A percentile compares a stretch with the other conserved stretches of the same genome.
Conservation (phyloP, 352 stramenopile genomes). For the Globisporangium paddicum region DNA sequence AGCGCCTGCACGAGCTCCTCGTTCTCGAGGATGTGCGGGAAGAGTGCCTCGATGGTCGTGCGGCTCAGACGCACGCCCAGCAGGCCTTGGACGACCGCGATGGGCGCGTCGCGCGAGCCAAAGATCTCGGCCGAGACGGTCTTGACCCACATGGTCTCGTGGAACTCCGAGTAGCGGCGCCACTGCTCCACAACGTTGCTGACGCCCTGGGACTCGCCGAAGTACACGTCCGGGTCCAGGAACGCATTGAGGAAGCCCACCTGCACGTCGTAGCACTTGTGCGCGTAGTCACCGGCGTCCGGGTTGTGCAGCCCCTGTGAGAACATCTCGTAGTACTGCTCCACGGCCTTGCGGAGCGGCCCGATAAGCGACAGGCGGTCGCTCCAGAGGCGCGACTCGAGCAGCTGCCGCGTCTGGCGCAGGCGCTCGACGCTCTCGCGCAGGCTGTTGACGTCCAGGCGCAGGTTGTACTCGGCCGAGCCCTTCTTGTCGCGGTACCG, state of each 20-base stretch:
- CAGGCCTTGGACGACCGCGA: constrained; percentile 39
- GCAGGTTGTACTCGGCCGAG: constrained; percentile 62
- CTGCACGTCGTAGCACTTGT: constrained; percentile 50
- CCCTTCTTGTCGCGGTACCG: constrained; percentile 66
- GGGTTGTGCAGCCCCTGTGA: constrained; percentile 47
- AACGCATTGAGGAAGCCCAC: constrained; percentile 45
- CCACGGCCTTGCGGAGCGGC: constrained; percentile 40
- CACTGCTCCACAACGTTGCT: constrained; percentile 51
- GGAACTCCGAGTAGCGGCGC: constrained; percentile 54
- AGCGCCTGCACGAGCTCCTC: constrained; percentile 54
- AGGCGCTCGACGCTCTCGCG: constrained; percentile 54
- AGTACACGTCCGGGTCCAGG: constrained; percentile 37
- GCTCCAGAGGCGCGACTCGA: constrained; percentile 44
- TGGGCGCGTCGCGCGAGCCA: constrained; percentile 34
- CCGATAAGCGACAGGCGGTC: constrained; percentile 25
- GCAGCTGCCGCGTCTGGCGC: constrained; percentile 28
- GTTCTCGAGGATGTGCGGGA: constrained; percentile 52
- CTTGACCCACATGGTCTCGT: constrained; percentile 34
- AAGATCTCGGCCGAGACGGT: constrained; percentile 33
- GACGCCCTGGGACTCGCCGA: constrained; percentile 31
- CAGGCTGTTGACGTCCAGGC: constrained; percentile 59
- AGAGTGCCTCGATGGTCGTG: constrained; percentile 56
- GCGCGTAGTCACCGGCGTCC: constrained; percentile 23
- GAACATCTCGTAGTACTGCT: constrained; percentile 70
- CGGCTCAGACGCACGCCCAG: constrained; percentile 48